These are phyloP conservation scores for Myochromella boudieri DNA, from an alignment of 768 basidiomycete species.

Conservation along the genomic window DNA sequence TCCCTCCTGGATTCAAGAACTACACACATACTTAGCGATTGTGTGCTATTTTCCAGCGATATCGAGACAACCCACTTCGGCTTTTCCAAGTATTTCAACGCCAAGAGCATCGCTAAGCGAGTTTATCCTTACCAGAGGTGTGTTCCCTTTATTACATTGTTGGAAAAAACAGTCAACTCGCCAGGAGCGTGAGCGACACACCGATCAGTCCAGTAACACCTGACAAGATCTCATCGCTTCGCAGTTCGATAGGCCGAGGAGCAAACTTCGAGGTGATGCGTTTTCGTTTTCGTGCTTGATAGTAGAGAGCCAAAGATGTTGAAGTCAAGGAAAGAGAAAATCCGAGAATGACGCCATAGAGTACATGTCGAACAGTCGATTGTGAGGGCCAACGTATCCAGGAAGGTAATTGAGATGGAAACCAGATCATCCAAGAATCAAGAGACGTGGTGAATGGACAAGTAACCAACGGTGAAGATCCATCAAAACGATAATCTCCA, in stretches of 20 bases:
- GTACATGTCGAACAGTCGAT: slow-evolving; percentile 31
- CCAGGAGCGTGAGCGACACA: slow-evolving; percentile 28
- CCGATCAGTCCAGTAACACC: slow-evolving; percentile 89
- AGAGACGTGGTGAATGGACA: slow-evolving; percentile 8
- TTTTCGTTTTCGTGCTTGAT: slow-evolving; percentile 48
- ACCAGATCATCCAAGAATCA: slow-evolving; percentile 21
- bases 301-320: slow-evolving; percentile 58
- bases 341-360: slow-evolving; percentile 62
- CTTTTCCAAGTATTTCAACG: slow-evolving; percentile 94
- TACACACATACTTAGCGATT: slow-evolving; percentile 27
- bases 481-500: slow-evolving; percentile 8
- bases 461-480: slow-evolving; percentile 10
- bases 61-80: slow-evolving; percentile 62
- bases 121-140: slow-evolving; percentile 88
- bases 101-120: slow-evolving; percentile 89
- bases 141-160: slow-evolving; percentile 66
- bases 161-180: background rate
- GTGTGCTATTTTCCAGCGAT: background rate
- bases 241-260: slow-evolving; percentile 63
- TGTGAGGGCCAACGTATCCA: slow-evolving; percentile 40
- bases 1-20: slow-evolving; percentile 97
- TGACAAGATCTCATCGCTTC: slow-evolving; percentile 74
- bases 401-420: slow-evolving; percentile 21
- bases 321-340: slow-evolving; percentile 75
- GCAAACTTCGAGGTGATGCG: slow-evolving; percentile 36